Percentiles rank a stretch among this genome's conserved stretches.
phyloP scores from a whole-genome alignment of 2,329 filamentous ascomycete genomes.

The Fusarium sp. region DNA sequence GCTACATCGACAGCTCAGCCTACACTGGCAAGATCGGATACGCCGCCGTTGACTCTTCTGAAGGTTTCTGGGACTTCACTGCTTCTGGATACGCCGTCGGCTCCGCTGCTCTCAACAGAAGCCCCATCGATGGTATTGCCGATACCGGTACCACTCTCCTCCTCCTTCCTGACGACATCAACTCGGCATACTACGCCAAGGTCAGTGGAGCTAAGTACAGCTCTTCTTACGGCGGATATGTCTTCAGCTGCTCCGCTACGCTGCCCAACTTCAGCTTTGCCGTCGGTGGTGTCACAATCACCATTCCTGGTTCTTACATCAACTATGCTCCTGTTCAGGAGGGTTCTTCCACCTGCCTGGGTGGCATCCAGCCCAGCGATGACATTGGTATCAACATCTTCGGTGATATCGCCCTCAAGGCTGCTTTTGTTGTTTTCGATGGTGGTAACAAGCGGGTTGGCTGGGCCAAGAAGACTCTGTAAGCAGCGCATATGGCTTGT shows the following conservation, averaged over 20 bases:
- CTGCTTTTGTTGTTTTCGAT: slow-evolving; percentile 70
- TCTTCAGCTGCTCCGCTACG: slow-evolving; percentile 60
- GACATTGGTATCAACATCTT: slow-evolving; percentile 66
- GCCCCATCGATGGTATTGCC: slow-evolving; percentile 58
- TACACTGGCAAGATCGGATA: slow-evolving; percentile 74
- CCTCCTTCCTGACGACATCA: slow-evolving; percentile 66
- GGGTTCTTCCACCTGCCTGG: slow-evolving; percentile 70
- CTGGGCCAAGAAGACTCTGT: slow-evolving; percentile 37
- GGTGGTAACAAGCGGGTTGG: slow-evolving; percentile 46
- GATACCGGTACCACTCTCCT: slow-evolving; percentile 75
- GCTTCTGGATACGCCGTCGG: slow-evolving; percentile 41
- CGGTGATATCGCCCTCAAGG: slow-evolving; percentile 72
- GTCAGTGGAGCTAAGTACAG: slow-evolving; percentile 59
- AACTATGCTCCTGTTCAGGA: slow-evolving; percentile 61
- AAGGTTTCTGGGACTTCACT: slow-evolving; percentile 74
- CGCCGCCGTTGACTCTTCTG: slow-evolving; percentile 67
- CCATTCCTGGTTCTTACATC: slow-evolving; percentile 66
- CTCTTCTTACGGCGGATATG: slow-evolving; percentile 57
- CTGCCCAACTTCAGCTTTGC: slow-evolving; percentile 66
- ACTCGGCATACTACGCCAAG: slow-evolving; percentile 62
- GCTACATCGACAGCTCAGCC: slow-evolving; percentile 73
- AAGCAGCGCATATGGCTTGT: neutral
- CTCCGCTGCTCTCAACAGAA: slow-evolving; percentile 48
- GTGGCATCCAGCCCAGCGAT: slow-evolving; percentile 72
- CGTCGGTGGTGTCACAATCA: slow-evolving; percentile 69